These are phyloP conservation scores for Pseudonitzschia delicatissima DNA, from an alignment of 108 stramenopile genomes.

Conservation along the genomic window DNA sequence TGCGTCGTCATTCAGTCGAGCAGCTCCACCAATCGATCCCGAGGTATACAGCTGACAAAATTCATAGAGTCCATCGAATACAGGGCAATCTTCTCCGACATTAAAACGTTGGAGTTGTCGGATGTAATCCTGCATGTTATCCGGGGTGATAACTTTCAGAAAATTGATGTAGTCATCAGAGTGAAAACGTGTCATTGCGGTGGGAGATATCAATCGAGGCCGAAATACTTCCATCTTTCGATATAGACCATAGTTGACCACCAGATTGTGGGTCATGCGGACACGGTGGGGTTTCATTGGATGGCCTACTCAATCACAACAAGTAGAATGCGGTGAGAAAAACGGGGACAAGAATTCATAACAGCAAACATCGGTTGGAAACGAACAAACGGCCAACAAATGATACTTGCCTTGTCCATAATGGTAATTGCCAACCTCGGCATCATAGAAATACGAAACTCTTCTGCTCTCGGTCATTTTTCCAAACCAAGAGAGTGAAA, in stretches of 20 bases:
- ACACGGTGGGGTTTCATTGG: slow-evolving; percentile 99
- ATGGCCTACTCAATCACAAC: slow-evolving; percentile 70
- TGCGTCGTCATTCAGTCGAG: slow-evolving; percentile 87
- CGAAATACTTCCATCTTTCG: slow-evolving; percentile 97
- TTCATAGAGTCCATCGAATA: slow-evolving; percentile 98
- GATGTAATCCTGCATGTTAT: slow-evolving; percentile 94
- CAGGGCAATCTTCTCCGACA: slow-evolving; percentile 99
- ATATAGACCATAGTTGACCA: slow-evolving; percentile 98
- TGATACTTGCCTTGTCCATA: slow-evolving; percentile 78
- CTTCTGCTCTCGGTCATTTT: slow-evolving; percentile 48
- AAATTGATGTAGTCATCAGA: slow-evolving; percentile 99
- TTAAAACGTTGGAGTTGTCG: slow-evolving; percentile 95
- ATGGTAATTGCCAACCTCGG: slow-evolving; percentile 98
- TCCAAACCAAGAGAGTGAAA: background rate
- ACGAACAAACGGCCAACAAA: background rate
- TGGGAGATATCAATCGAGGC: slow-evolving; percentile 90
- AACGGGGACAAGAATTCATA: background rate
- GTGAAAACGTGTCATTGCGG: slow-evolving; percentile 97
- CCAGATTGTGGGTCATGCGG: slow-evolving; percentile 99
- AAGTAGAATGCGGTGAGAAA: no score
- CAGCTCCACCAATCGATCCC: slow-evolving; percentile 96
- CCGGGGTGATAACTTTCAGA: slow-evolving; percentile 94
- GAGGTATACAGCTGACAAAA: slow-evolving; percentile 97
- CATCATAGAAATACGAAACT: slow-evolving; percentile 95
- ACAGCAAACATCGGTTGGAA: background rate